Percentiles rank a stretch among this genome's conserved stretches.
Conservation (phyloP, 306 rosid genomes). For the Albizia julibrissin region DNA sequence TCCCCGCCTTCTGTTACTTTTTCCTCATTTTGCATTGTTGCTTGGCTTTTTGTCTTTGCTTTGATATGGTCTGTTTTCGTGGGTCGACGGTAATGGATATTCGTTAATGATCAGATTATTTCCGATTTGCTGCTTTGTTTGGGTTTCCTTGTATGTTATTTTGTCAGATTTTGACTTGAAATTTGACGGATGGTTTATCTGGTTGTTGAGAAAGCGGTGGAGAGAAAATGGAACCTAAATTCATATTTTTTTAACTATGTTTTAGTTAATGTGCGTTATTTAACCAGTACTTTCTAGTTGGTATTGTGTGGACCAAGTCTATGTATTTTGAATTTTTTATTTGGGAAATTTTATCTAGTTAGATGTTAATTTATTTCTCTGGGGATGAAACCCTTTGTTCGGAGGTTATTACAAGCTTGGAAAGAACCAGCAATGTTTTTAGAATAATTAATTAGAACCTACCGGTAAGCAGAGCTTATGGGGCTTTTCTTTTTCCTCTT, state of each 20-base stretch:
- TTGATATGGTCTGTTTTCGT: neutral
- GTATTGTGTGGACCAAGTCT: constrained; percentile 4
- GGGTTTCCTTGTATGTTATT: neutral
- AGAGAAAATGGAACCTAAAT: neutral
- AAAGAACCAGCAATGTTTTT: neutral
- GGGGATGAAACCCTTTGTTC: neutral
- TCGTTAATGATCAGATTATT: neutral
- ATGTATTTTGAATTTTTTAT: neutral
- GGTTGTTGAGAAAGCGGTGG: neutral
- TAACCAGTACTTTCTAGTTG: neutral
- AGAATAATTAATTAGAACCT: neutral
- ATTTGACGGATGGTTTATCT: neutral
- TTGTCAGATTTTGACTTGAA: constrained; percentile 14
- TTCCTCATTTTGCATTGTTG: neutral
- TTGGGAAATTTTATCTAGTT: neutral
- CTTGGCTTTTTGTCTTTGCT: neutral
- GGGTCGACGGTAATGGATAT: neutral
- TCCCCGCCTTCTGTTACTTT: neutral
- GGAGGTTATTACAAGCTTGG: neutral
- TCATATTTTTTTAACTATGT: neutral
- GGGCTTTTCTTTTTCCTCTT: neutral
- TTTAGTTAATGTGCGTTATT: constrained; percentile 22
- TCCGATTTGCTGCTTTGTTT: neutral
- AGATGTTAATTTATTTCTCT: constrained; percentile 18
- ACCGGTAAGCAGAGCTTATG: neutral